Evolutionary conservation across 441 rosid species (phyloP).

Genomic region (Eruca vesicaria): DNA sequence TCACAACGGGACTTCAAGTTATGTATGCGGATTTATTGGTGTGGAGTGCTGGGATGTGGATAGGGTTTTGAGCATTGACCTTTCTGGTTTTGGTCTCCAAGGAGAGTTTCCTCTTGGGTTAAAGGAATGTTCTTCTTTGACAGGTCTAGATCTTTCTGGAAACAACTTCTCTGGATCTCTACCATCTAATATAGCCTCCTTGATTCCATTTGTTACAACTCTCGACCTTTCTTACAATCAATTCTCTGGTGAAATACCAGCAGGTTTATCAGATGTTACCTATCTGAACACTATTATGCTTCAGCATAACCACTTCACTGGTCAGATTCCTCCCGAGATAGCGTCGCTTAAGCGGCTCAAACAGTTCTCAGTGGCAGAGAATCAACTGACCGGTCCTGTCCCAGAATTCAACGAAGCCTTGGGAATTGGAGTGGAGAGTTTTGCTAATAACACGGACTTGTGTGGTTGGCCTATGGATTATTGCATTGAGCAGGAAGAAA

Average conservation of each 20-base stretch:
- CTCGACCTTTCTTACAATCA: neutral
- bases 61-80: slow-evolving; percentile 60
- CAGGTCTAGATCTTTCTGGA: slow-evolving; percentile 53
- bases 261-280: neutral
- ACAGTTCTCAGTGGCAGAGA: slow-evolving; percentile 31
- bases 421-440: no score
- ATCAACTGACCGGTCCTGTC: no score
- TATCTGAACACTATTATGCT: neutral
- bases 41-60: slow-evolving; percentile 86
- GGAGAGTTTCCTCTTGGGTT: slow-evolving; percentile 65
- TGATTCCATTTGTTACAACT: neutral
- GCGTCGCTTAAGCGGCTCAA: slow-evolving; percentile 8
- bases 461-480: no score
- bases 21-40: slow-evolving; percentile 61
- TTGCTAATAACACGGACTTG: no score
- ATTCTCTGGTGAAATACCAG: neutral
- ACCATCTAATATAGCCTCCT: slow-evolving; percentile 31
- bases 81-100: slow-evolving; percentile 57
- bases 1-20: slow-evolving; percentile 49
- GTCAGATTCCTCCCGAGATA: slow-evolving; percentile 23
- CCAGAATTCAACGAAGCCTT: no score
- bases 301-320: slow-evolving; percentile 1
- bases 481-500: no score
- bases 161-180: slow-evolving; percentile 54
- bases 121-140: slow-evolving; percentile 40